Percentiles rank a stretch among this genome's conserved stretches.
Conservation (phyloP, 257 asterid species). For the Solanum etuberosum region DNA sequence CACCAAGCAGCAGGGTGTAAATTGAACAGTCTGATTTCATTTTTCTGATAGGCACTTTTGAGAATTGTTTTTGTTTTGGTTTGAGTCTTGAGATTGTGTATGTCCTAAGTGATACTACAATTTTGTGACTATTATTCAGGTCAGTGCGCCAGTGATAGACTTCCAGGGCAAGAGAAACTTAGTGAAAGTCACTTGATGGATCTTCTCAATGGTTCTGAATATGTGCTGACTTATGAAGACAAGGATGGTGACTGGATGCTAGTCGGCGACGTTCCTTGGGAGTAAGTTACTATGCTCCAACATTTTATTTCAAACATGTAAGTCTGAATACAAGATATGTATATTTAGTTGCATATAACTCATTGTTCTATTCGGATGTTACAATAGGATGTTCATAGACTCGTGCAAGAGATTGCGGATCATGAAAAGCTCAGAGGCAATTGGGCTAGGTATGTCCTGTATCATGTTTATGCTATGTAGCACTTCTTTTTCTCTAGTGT, state of each 20-base stretch:
- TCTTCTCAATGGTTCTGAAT: conserved; percentile 55
- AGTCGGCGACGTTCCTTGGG: conserved; percentile 91
- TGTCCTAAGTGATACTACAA: not conserved
- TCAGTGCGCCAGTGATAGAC: conserved; percentile 39
- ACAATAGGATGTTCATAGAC: conserved; percentile 64
- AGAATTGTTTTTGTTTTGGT: not conserved
- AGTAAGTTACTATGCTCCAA: conserved; percentile 26
- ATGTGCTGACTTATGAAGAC: conserved; percentile 66
- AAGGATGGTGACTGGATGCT: conserved; percentile 93
- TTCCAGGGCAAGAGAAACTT: conserved; percentile 32
- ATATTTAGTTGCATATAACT: not conserved
- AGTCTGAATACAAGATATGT: not conserved
- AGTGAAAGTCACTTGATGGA: conserved; percentile 51
- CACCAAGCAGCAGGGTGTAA: not conserved
- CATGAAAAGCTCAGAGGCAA: conserved; percentile 84
- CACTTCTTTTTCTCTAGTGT: not conserved
- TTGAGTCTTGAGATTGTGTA: not conserved
- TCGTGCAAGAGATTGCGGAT: conserved; percentile 82
- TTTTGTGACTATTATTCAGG: conserved; percentile 20
- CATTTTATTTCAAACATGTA: not conserved
- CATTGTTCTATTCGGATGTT: not conserved
- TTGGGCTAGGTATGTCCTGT: conserved; percentile 56
- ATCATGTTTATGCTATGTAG: not conserved
- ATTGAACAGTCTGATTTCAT: not conserved
- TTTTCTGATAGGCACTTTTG: not conserved